phyloP scores from a whole-genome alignment of 169 alveolate genomes.

The Theileria luwenshuni region DNA sequence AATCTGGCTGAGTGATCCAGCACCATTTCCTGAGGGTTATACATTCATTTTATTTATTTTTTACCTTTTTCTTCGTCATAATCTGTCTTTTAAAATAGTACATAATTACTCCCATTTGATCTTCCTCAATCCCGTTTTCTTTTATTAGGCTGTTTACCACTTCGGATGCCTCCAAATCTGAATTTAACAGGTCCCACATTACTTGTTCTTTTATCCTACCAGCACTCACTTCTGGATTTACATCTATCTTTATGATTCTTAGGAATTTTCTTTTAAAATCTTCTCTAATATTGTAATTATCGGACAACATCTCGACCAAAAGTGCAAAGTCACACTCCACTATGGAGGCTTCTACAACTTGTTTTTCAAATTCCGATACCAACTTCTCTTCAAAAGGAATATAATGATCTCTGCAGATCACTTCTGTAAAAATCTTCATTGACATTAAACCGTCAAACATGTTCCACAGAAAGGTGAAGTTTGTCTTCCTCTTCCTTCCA shows the following conservation, averaged over 20 bases:
- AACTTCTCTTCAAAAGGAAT: conserved; percentile 14
- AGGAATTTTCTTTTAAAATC: conserved; percentile 7
- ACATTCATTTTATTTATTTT: not conserved
- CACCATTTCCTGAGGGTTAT: conserved; percentile 6
- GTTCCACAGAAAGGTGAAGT: conserved; percentile 27
- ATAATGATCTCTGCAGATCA: conserved; percentile 23
- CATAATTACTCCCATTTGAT: not conserved
- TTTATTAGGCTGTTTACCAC: not conserved
- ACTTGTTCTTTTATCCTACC: not conserved
- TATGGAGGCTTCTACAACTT: conserved; percentile 26
- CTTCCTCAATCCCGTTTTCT: not conserved
- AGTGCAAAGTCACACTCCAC: conserved; percentile 32
- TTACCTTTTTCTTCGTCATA: conserved; percentile 18
- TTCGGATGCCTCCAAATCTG: conserved; percentile 28
- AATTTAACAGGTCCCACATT: conserved; percentile 22
- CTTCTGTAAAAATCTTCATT: conserved; percentile 15
- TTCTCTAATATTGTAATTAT: not conserved
- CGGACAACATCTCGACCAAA: conserved; percentile 13
- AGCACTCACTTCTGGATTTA: not conserved
- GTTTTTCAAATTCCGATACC: conserved; percentile 16
- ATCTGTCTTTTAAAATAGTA: conserved; percentile 18
- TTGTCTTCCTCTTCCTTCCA: not conserved
- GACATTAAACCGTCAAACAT: conserved; percentile 14
- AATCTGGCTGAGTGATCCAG: not conserved
- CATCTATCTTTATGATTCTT: conserved; percentile 4